These are phyloP conservation scores for Gonapodya sp. DNA, from an alignment of 192 early-diverging fungal genomes.

Conservation along the genomic window DNA sequence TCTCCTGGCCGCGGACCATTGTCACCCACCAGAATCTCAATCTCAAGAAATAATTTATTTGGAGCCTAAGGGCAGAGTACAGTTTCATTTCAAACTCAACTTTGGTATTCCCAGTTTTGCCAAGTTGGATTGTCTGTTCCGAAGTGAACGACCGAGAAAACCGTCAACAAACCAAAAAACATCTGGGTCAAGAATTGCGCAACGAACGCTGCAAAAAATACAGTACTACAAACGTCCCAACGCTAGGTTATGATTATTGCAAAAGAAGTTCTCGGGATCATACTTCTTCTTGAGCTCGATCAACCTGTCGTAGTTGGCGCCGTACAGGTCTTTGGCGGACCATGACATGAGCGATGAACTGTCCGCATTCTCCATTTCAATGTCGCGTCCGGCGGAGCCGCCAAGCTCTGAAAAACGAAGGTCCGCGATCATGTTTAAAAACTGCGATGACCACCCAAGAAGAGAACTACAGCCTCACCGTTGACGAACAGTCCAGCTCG, in stretches of 20 bases:
- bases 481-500: constrained; percentile 3
- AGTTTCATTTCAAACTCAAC: background rate
- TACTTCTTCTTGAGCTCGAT: constrained; percentile 9
- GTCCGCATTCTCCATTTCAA: background rate
- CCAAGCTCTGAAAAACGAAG: constrained; percentile 1
- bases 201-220: background rate
- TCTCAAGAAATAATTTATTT: background rate
- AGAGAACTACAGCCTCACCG: constrained; percentile 3
- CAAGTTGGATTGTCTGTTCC: constrained; percentile 4
- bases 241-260: constrained; percentile 1
- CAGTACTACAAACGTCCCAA: constrained; percentile 1
- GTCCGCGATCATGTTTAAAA: background rate
- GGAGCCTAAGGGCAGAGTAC: background rate
- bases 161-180: background rate
- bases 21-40: too few relatives aligned
- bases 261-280: background rate
- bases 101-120: background rate
- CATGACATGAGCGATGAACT: constrained; percentile 4
- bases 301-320: background rate
- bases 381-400: constrained; percentile 2
- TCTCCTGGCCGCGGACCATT: constrained; percentile 1
- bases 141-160: background rate
- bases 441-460: background rate
- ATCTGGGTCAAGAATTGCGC: background rate
- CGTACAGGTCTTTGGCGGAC: constrained; percentile 4